Base-by-base conservation (phyloP, 1,139 yeast species). In the Suhomyces choctaworum region DNA sequence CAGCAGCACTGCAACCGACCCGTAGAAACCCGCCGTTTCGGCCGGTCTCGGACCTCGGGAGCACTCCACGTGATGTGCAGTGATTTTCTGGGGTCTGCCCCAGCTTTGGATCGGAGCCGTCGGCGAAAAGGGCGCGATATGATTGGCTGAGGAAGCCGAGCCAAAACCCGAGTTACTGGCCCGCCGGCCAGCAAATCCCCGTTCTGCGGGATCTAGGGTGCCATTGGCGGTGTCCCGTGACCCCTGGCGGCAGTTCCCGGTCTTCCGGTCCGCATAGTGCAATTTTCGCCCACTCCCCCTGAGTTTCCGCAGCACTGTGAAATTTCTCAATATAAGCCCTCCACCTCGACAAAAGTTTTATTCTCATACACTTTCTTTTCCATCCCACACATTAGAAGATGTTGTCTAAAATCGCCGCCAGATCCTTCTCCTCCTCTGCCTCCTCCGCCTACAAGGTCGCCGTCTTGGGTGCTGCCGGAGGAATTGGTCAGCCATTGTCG, bases 401-500 rank as follows among this genome's bases (percentile, higher is more conserved):
- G 78, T 66, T 73, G 47, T 54, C 73, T 30, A 68, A 70, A 61
- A 52, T 68, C 48, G 75, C 84, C 44, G 68, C 75, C 62, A 82
- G 88, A 71, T 66, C 82, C 44, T 84, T 85, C 70, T 76, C 84
- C 29, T 73, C 89, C 37, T 62, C 87, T 32, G 70, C 84, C 44
- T 57, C 80, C 43, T 63, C 74, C 48, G 81, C 83, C 50, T 82
- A 82, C 75, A 82, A 82, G 67, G 86, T 80, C 37, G 73, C 88
- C 50, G 84, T 82, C 40, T 68, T 81, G 51, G 92, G 92, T 54
- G 90, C 90, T 46, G 85, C 84, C 45, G 92, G 92, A 53, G 92
- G 92, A 47, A 89, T 89, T 62, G 97, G 97, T 45, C 97, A 90
- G 72, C 95, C 97, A 42, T 74, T 90, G 53, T 87, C 96, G 20